A percentile compares a stretch with the other conserved stretches of the same genome.
Conservation (phyloP, 2,329 filamentous ascomycete species). For the Podosphaera aphanis region DNA sequence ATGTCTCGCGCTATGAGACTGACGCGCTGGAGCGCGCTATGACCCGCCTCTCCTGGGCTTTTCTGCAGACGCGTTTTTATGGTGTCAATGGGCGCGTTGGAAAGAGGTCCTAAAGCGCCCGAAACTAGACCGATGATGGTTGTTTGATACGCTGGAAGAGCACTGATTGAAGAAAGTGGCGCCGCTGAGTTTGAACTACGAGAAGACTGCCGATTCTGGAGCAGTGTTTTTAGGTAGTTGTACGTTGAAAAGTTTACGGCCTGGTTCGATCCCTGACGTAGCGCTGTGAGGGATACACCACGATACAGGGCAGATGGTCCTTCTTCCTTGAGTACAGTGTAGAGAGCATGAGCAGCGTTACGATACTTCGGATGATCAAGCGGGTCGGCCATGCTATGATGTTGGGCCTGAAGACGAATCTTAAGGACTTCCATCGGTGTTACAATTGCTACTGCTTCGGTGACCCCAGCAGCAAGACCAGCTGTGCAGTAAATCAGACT, state of each 20-base stretch:
- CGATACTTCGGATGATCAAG: constrained; percentile 93
- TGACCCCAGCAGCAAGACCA: constrained; percentile 77
- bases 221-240: constrained; percentile 64
- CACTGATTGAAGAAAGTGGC: constrained; percentile 19
- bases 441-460: constrained; percentile 87
- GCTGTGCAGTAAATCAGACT: constrained; percentile 23
- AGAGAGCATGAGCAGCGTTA: constrained; percentile 62
- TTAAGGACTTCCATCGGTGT: constrained; percentile 99
- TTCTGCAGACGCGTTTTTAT: constrained; percentile 96
- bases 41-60: constrained; percentile 58
- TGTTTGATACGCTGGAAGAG: constrained; percentile 72
- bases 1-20: constrained; percentile 55
- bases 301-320: constrained; percentile 73
- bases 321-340: constrained; percentile 83
- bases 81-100: constrained; percentile 93
- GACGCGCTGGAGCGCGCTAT: constrained; percentile 61
- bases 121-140: constrained; percentile 67
- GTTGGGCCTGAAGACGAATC: constrained; percentile 91
- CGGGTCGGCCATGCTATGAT: constrained; percentile 93
- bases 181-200: constrained; percentile 5
- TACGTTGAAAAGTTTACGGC: constrained; percentile 98
- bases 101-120: constrained; percentile 86
- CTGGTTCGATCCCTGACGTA: constrained; percentile 91
- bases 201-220: constrained; percentile 52
- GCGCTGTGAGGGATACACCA: constrained; percentile 76